Evolutionary conservation across 441 rosid genomes (phyloP).

Genomic region (Adansonia madagascariensis): DNA sequence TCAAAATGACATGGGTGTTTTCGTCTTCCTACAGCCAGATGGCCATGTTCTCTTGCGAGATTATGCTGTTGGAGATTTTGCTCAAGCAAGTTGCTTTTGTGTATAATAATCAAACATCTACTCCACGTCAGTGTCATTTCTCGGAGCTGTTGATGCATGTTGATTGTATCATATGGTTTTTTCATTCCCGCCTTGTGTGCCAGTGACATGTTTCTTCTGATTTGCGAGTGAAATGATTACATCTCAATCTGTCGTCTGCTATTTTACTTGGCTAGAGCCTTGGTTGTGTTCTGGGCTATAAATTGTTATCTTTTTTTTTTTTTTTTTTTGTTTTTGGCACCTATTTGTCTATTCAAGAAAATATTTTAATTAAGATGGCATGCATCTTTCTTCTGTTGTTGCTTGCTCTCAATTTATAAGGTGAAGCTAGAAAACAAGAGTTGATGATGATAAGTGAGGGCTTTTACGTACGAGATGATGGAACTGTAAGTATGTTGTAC

Average conservation of each 20-base stretch:
- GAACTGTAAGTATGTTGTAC: slow-evolving; percentile 38
- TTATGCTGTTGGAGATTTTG: slow-evolving; percentile 45
- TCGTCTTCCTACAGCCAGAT: slow-evolving; percentile 36
- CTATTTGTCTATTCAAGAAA: neutral
- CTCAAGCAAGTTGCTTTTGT: slow-evolving; percentile 36
- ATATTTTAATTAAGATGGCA: neutral
- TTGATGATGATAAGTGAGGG: slow-evolving; percentile 35
- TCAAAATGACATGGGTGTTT: slow-evolving; percentile 17
- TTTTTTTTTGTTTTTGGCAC: neutral
- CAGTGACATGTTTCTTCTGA: neutral
- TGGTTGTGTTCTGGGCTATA: neutral
- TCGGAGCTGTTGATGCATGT: neutral
- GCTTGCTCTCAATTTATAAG: slow-evolving; percentile 26
- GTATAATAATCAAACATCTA: neutral
- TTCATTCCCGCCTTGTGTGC: neutral
- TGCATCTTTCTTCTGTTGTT: slow-evolving; percentile 8
- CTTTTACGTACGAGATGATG: slow-evolving; percentile 45
- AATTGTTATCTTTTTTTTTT: too few species aligned
- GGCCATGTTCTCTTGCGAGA: slow-evolving; percentile 42
- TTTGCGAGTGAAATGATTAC: neutral
- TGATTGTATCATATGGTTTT: neutral
- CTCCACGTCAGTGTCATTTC: neutral
- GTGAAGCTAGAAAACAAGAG: slow-evolving; percentile 40
- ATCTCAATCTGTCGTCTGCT: neutral
- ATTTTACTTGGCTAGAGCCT: slow-evolving; percentile 19